Evolutionary conservation across 441 rosid species (phyloP).

Genomic region (Hura crepitans): DNA sequence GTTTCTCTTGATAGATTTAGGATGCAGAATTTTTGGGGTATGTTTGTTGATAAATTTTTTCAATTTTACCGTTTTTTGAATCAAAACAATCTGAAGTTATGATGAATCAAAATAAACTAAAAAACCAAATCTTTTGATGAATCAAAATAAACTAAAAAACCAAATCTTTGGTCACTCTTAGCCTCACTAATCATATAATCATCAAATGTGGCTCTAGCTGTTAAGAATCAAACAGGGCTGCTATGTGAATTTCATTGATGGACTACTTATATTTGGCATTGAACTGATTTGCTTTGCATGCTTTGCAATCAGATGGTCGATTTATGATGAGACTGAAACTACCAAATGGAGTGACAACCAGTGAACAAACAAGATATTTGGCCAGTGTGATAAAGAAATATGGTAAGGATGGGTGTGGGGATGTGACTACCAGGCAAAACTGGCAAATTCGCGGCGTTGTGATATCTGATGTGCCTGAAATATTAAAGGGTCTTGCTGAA

Average conservation of each 20-base stretch:
- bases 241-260: neutral
- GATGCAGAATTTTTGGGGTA: neutral
- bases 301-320: slow-evolving; percentile 59
- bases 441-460: slow-evolving; percentile 96
- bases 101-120: neutral
- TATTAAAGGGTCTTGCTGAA: slow-evolving; percentile 64
- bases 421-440: slow-evolving; percentile 89
- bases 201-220: neutral
- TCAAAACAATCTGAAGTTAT: too few species aligned
- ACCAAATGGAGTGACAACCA: slow-evolving; percentile 95
- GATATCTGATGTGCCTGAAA: slow-evolving; percentile 80
- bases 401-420: slow-evolving; percentile 89
- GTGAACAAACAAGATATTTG: slow-evolving; percentile 77
- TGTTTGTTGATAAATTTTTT: neutral
- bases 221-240: too few species aligned
- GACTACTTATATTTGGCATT: neutral
- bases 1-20: neutral
- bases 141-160: too few species aligned
- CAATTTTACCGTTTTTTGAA: too few species aligned
- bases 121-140: neutral
- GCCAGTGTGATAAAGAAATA: slow-evolving; percentile 82
- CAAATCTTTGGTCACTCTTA: too few species aligned
- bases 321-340: slow-evolving; percentile 97
- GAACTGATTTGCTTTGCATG: neutral
- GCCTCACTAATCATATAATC: neutral